Conservation (phyloP, 495 filamentous ascomycete species). For the Aspergillus nanangensis region DNA sequence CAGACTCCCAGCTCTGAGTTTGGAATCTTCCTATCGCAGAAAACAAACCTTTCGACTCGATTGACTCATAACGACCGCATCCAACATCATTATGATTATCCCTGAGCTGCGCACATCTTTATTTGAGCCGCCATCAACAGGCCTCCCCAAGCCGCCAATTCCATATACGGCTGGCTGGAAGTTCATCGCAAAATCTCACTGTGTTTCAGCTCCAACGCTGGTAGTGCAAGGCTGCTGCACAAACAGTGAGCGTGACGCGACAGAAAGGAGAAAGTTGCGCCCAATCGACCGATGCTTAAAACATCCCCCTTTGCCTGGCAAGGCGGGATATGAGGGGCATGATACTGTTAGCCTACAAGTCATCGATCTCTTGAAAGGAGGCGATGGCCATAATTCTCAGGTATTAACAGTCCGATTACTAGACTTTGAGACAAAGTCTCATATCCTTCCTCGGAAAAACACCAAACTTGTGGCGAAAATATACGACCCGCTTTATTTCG, state of each 20-base stretch:
- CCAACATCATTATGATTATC: constrained; percentile 2
- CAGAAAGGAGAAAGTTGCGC: constrained; percentile 12
- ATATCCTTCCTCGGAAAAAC: constrained; percentile 3
- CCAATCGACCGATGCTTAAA: constrained; percentile 19
- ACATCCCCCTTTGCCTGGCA: constrained; percentile 16
- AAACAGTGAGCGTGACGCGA: constrained; percentile 18
- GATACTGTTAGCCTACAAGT: constrained; percentile 14
- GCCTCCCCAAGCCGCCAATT: constrained; percentile 13
- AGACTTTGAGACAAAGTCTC: background rate
- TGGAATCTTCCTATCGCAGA: too few species aligned
- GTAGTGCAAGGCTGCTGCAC: constrained; percentile 12
- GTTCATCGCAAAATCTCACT: constrained; percentile 16
- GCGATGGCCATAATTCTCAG: constrained; percentile 19
- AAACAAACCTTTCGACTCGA: too few species aligned
- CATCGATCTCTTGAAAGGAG: constrained; percentile 16
- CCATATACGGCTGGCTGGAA: constrained; percentile 16
- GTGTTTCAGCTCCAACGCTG: constrained; percentile 10
- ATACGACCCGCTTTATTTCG: constrained; percentile 27
- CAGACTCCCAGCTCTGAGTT: too few species aligned
- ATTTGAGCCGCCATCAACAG: constrained; percentile 8
- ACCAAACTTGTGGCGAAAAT: constrained; percentile 23
- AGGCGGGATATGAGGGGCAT: constrained; percentile 5
- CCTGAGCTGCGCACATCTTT: background rate
- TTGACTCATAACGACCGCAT: background rate
- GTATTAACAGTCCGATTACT: constrained; percentile 16